These are phyloP conservation scores for Polygonum aviculare DNA, from an alignment of 148 eudicot species.

Conservation along the genomic window DNA sequence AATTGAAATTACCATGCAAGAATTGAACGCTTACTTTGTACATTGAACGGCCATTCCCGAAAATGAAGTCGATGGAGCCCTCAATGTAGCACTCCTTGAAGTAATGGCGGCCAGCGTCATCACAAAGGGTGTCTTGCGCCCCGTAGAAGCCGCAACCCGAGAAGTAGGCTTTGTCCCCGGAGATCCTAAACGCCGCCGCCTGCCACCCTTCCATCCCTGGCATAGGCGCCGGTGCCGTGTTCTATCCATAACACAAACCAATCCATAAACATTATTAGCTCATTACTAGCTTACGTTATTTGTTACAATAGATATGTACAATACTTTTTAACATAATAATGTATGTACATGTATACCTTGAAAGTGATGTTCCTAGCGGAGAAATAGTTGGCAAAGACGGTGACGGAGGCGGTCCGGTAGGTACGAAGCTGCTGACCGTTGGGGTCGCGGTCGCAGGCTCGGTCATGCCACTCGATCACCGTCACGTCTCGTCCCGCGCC, in stretches of 20 bases:
- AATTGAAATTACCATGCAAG: background rate
- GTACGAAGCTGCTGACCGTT: constrained; percentile 92
- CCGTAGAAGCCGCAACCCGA: constrained; percentile 88
- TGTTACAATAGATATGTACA: background rate
- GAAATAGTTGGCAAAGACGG: constrained; percentile 64
- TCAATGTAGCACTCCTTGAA: constrained; percentile 93
- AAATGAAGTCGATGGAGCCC: constrained; percentile 96
- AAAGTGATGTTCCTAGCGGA: constrained; percentile 88
- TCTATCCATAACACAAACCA: constrained; percentile 22
- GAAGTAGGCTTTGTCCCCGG: constrained; percentile 89
- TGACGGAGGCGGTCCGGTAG: constrained; percentile 83
- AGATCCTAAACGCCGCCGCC: constrained; percentile 83
- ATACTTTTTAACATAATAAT: background rate
- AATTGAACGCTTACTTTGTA: constrained; percentile 49
- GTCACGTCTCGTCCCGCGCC: constrained; percentile 74
- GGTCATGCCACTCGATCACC: constrained; percentile 89
- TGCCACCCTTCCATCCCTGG: constrained; percentile 97
- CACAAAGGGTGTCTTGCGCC: constrained; percentile 90
- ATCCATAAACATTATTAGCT: too few species aligned
- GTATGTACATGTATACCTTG: constrained; percentile 34
- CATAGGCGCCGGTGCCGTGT: constrained; percentile 86
- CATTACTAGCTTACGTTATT: background rate
- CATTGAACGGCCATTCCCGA: constrained; percentile 97
- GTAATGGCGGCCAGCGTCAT: constrained; percentile 90
- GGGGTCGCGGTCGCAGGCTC: constrained; percentile 71